Conservation (phyloP, 345 rosid species). For the Salix suchowensis region DNA sequence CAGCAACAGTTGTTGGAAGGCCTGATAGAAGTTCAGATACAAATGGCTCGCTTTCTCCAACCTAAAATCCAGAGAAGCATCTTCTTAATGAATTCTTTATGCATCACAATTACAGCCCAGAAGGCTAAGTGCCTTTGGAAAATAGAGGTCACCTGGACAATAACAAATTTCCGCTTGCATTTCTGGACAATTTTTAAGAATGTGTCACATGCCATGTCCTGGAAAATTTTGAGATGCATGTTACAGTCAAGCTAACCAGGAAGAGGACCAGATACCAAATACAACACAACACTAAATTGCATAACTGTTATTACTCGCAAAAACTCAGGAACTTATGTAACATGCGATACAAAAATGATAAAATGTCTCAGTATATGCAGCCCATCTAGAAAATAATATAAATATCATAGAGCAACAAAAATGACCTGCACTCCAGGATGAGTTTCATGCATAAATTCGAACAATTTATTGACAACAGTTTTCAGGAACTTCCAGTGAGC, state of each 20-base stretch:
- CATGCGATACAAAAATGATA: neutral
- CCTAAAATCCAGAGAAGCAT: slow-evolving; percentile 45
- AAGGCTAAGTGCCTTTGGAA: neutral
- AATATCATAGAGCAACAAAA: neutral
- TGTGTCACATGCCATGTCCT: slow-evolving; percentile 99
- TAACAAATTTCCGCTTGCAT: slow-evolving; percentile 95
- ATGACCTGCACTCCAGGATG: slow-evolving; percentile 99
- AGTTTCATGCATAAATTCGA: slow-evolving; percentile 99
- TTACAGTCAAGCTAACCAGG: neutral
- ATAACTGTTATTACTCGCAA: neutral
- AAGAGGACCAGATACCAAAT: neutral
- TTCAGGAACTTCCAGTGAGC: slow-evolving; percentile 99
- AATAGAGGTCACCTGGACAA: slow-evolving; percentile 58
- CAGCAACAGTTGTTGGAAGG: slow-evolving; percentile 89
- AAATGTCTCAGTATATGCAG: neutral
- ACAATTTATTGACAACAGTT: slow-evolving; percentile 96
- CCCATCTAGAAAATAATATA: neutral
- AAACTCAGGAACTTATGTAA: neutral
- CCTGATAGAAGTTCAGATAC: slow-evolving; percentile 94
- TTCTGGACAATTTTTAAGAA: slow-evolving; percentile 99
- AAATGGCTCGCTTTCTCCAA: slow-evolving; percentile 95
- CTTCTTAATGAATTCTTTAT: neutral
- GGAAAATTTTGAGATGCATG: slow-evolving; percentile 16
- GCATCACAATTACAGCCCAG: neutral
- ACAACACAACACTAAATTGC: neutral